Base-by-base conservation (phyloP, 2,329 filamentous ascomycete genomes). In the Leptographium radiaticola region DNA sequence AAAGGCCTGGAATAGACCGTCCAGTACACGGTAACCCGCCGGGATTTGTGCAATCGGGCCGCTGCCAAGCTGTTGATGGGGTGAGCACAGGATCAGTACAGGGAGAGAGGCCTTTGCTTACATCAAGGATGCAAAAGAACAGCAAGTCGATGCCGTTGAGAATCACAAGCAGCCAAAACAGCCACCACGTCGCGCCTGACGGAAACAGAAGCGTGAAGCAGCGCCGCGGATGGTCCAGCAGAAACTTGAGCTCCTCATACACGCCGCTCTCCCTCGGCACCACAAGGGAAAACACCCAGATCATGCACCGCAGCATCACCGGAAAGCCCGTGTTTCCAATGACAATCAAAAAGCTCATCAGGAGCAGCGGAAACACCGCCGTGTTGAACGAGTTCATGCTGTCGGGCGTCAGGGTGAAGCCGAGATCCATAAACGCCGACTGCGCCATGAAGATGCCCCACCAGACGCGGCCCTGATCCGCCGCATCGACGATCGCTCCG, bases 181-280 rank as follows among this genome's bases (percentile, higher is more conserved):
- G 75, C 89, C 89, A 95, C 93, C 93, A 97, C 1, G 88, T 97
- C 2, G 91, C 89, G 53, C 81, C 83, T 0, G 86, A 84, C 0
- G 93, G 93, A 61, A 98, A 98, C 0, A 98, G 74, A 15, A 98
- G 74, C 0, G 93, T 98, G 64, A 98, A 98, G 69, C 93, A 98
- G 53, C 93, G 86, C 64, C 93, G 85, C 0, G 93, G 93, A 61
- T 98, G 93, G 63, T 97, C 91, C 1, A 98, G 78, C 20, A 98
- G 72, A 62, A 98, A 98, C 40, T 81, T 80, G 12, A 97, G 72
- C 66, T 96, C 91, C 66, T 98, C 91, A 81, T 87, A 95, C 1
- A 94, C 66, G 1, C 84, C 83, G 31, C 82, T 87, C 8, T 68
- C 77, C 31, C 69, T 70, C 4, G 86, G 83, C 0, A 83, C 77